Percentiles rank a stretch among this genome's conserved stretches.
These are phyloP conservation scores for Pichia phayaonensis DNA, from an alignment of 805 yeast genomes.

Conservation along the genomic window DNA sequence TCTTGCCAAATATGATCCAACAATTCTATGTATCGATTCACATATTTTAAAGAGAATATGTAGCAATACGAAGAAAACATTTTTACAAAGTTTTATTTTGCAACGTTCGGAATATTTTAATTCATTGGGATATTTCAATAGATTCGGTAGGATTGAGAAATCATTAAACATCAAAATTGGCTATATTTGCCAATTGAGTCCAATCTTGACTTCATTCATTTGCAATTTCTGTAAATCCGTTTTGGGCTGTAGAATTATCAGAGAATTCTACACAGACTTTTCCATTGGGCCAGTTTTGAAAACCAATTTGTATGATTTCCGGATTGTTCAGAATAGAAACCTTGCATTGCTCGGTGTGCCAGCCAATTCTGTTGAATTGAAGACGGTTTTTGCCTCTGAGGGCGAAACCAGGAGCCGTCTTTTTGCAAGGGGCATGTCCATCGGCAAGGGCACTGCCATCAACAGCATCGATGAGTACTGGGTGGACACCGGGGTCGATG, in stretches of 20 bases:
- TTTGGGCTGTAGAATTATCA: slow-evolving; percentile 42
- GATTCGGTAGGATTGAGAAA: slow-evolving; percentile 21
- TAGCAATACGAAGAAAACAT: slow-evolving; percentile 12
- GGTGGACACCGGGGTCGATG: slow-evolving; percentile 40
- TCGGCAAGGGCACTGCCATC: slow-evolving; percentile 37
- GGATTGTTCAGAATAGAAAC: slow-evolving; percentile 34
- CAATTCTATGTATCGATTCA: slow-evolving; percentile 28
- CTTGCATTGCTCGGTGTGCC: slow-evolving; percentile 45
- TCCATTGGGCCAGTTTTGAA: slow-evolving; percentile 52
- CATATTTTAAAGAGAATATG: slow-evolving; percentile 19
- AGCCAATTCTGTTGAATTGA: slow-evolving; percentile 53
- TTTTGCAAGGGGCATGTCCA: slow-evolving; percentile 55
- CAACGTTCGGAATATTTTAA: slow-evolving; percentile 35
- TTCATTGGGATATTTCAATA: slow-evolving; percentile 42
- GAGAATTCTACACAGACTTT: slow-evolving; percentile 39
- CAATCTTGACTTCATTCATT: slow-evolving; percentile 14
- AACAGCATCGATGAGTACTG: slow-evolving; percentile 41
- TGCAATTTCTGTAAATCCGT: slow-evolving; percentile 37
- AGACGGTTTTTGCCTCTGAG: slow-evolving; percentile 33
- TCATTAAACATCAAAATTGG: slow-evolving; percentile 33
- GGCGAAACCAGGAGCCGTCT: slow-evolving; percentile 42
- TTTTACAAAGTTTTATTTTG: slow-evolving; percentile 21
- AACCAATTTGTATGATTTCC: slow-evolving; percentile 56
- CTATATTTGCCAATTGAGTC: slow-evolving; percentile 25
- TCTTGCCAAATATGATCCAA: slow-evolving; percentile 18